Conservation (phyloP, 768 basidiomycete genomes). For the Chalciporus sphaerocephalus region DNA sequence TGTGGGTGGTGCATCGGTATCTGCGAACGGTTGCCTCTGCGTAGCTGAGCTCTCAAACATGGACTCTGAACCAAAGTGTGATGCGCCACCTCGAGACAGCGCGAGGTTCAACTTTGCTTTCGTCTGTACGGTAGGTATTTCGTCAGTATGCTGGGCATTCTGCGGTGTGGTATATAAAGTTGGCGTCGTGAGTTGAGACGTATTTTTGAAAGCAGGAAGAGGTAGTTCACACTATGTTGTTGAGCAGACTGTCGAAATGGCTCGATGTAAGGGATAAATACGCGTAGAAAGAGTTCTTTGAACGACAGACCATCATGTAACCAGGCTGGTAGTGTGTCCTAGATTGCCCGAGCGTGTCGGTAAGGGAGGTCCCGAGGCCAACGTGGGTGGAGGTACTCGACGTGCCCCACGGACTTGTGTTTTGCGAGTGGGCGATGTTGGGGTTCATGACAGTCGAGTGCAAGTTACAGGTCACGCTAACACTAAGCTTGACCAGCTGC, state of each 20-base stretch:
- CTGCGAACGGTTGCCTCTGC: slow-evolving; percentile 58
- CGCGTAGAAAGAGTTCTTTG: neutral
- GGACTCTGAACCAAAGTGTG: slow-evolving; percentile 78
- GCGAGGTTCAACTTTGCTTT: slow-evolving; percentile 78
- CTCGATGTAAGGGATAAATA: neutral
- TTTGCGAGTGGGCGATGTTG: slow-evolving; percentile 38
- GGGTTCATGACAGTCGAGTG: slow-evolving; percentile 15
- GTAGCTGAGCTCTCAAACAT: slow-evolving; percentile 68
- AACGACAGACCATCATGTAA: slow-evolving; percentile 64
- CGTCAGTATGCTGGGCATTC: slow-evolving; percentile 61
- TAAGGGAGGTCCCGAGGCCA: slow-evolving; percentile 48
- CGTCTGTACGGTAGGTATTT: slow-evolving; percentile 69
- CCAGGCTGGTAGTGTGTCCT: slow-evolving; percentile 77
- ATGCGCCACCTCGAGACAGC: slow-evolving; percentile 56
- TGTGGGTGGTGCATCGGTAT: slow-evolving; percentile 79
- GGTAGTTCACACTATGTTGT: slow-evolving; percentile 49
- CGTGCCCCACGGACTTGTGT: slow-evolving; percentile 51
- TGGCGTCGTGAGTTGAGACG: neutral
- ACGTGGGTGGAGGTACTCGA: slow-evolving; percentile 39
- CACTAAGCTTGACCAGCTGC: too few species aligned
- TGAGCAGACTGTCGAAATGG: slow-evolving; percentile 49
- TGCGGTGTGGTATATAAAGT: slow-evolving; percentile 37
- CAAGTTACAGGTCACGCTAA: too few species aligned
- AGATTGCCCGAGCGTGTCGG: slow-evolving; percentile 67
- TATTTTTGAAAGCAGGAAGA: neutral